These are phyloP conservation scores for Wickerhamiella spandovensis DNA, from an alignment of 805 yeast genomes.

Conservation along the genomic window DNA sequence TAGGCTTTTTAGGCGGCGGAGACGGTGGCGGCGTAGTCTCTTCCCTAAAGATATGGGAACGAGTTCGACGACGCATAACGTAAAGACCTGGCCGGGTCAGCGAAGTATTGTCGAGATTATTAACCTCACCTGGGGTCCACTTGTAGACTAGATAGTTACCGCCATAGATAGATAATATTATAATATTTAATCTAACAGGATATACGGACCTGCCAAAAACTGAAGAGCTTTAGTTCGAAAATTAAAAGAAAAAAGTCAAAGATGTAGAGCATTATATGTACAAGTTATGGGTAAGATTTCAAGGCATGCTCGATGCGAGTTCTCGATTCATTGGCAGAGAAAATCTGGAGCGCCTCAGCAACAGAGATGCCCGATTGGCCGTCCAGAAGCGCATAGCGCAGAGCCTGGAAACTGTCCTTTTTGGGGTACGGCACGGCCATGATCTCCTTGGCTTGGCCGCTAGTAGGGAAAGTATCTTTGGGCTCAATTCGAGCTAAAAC, in stretches of 20 bases:
- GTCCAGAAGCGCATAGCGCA: slow-evolving; percentile 61
- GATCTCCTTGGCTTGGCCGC: neutral
- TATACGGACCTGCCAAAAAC: no score
- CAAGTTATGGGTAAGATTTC: neutral
- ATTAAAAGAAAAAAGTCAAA: no score
- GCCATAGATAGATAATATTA: no score
- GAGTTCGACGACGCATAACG: slow-evolving; percentile 2
- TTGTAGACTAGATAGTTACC: no score
- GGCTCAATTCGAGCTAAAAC: slow-evolving; percentile 1
- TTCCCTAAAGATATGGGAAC: neutral
- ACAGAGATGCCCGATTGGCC: slow-evolving; percentile 57
- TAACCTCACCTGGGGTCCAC: no score
- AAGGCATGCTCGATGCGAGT: neutral
- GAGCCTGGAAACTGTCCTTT: slow-evolving; percentile 34
- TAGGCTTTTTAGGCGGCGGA: slow-evolving; percentile 16
- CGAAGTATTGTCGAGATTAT: neutral
- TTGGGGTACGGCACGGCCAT: slow-evolving; percentile 7
- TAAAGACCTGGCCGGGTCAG: neutral
- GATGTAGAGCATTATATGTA: neutral
- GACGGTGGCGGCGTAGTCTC: slow-evolving; percentile 7
- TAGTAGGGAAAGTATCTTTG: neutral
- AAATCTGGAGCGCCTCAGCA: slow-evolving; percentile 39
- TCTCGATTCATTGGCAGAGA: slow-evolving; percentile 29
- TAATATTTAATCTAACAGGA: no score
- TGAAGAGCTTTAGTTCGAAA: neutral